Evolutionary conservation across 2,329 filamentous ascomycete genomes (phyloP).

Genomic region (Hypocrella siamensis): DNA sequence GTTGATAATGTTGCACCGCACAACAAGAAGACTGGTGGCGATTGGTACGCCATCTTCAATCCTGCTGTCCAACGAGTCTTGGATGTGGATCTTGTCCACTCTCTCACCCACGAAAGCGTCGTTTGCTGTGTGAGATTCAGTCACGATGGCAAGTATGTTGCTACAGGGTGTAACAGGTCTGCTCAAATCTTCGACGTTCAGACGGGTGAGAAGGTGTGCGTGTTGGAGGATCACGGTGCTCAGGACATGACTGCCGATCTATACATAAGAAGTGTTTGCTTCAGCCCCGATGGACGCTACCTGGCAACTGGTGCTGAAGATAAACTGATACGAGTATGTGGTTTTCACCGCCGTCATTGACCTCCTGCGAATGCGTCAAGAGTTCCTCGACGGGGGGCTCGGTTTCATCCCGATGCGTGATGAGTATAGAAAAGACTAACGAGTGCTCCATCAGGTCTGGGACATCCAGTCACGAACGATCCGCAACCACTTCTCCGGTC

Average conservation of each 20-base stretch:
- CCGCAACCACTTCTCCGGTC: conserved; percentile 84
- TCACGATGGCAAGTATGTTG: conserved; percentile 85
- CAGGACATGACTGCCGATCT: conserved; percentile 73
- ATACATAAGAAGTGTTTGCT: conserved; percentile 96
- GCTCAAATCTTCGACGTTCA: conserved; percentile 97
- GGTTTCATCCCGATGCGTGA: no score
- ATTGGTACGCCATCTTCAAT: conserved; percentile 98
- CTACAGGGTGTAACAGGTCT: conserved; percentile 94
- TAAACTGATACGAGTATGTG: conserved; percentile 79
- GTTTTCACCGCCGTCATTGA: no score
- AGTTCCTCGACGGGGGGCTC: no score
- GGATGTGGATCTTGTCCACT: conserved; percentile 89
- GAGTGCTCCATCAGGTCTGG: conserved; percentile 57
- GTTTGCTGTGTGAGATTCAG: conserved; percentile 98
- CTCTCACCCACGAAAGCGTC: conserved; percentile 83
- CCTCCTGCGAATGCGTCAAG: no score
- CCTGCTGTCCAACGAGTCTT: conserved; percentile 75
- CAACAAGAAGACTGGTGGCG: conserved; percentile 74
- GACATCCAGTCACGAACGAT: conserved; percentile 75
- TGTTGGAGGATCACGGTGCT: conserved; percentile 76
- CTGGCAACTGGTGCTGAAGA: conserved; percentile 94
- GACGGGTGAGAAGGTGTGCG: conserved; percentile 73
- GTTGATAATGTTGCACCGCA: conserved; percentile 71
- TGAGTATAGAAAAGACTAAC: no score
- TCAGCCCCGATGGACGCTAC: conserved; percentile 89